phyloP scores from a whole-genome alignment of 192 early-diverging fungal genomes.

The Gamsiella multidivaricata region DNA sequence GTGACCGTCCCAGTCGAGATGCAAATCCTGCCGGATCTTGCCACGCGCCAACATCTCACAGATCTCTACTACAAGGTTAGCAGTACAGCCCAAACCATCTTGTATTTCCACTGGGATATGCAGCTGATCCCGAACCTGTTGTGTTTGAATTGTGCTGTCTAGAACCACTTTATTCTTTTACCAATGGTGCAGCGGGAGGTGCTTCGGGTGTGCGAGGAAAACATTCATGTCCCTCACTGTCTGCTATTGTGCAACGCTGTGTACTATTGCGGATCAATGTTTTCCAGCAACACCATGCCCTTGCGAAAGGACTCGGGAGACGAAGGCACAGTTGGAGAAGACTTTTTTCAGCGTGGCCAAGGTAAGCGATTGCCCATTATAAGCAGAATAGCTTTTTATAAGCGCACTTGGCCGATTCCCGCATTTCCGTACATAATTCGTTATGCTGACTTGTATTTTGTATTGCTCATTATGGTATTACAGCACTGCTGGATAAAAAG shows the following conservation, averaged over 20 bases:
- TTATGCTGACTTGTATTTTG: not conserved
- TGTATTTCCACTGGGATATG: too few species aligned
- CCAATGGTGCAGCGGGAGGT: constrained; percentile 48
- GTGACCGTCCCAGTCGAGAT: constrained; percentile 25
- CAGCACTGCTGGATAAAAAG: constrained; percentile 43
- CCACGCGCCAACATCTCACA: constrained; percentile 5
- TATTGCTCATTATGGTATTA: not conserved
- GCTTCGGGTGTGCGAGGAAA: constrained; percentile 45
- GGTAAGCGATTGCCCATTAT: constrained; percentile 7
- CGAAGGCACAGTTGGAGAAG: constrained; percentile 47
- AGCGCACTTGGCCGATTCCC: too few species aligned
- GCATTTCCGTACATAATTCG: too few species aligned
- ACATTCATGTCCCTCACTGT: constrained; percentile 46
- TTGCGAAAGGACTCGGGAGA: constrained; percentile 32
- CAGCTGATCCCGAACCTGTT: not conserved
- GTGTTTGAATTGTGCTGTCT: not conserved
- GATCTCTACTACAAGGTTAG: constrained; percentile 40
- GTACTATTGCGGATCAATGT: constrained; percentile 46
- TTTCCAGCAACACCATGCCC: constrained; percentile 9
- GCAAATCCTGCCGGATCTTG: constrained; percentile 27
- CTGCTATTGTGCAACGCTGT: constrained; percentile 46
- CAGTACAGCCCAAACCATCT: too few species aligned
- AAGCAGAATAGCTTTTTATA: not conserved
- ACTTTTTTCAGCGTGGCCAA: constrained; percentile 44
- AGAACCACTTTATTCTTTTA: constrained; percentile 38